Evolutionary conservation across 179 eudicot genomes (phyloP), one percentile per base, ranked within the genome.

Genomic region (Dionaea muscipula): DNA sequence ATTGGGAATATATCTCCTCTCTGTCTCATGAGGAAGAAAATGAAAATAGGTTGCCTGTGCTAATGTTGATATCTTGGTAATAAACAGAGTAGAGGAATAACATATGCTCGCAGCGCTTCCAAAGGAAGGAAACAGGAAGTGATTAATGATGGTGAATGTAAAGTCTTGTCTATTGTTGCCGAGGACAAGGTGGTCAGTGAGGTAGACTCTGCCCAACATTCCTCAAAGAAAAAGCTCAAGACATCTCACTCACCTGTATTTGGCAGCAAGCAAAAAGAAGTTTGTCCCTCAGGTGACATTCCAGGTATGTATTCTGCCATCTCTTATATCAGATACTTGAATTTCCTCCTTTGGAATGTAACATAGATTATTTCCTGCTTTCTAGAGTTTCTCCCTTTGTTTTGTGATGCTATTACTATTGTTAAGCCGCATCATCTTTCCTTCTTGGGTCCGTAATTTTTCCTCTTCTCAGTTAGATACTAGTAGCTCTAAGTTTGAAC

Each of bases 61-160:
- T 40, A 44, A 39, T 50, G 46, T 38, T 28, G 33, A 21, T 49
- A 18, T 5, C n/a, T 15, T 26, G 14, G 27, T 2, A 10, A 51
- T 59, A 51, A 19, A 55, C 76, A 81, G 85, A 55, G 24, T 26
- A 73, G 79, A 67, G 97, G 95, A 59, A 78, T 85, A 39, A 70
- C 78, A 55, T 67, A 64, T 61, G 58, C 62, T 19, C 53, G 36
- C 37, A 59, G 57, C 20, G 66, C 62, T 47, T 63, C 74, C 36
- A 83, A 76, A 68, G 67, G 77, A 69, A 62, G 58, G 48, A 86
- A 73, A 53, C 73, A 65, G 33, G 78, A 47, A 26, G 21, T 31
- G 35, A 11, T 11, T 31, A 31, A 31, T 31, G 35, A 11, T 31
- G 35, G 10, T 31, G 8, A 31, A 11, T 1, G 8, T 1, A 11